A percentile compares a stretch with the other conserved stretches of the same genome.
Evolutionary conservation across 495 filamentous ascomycete species (phyloP).

Genomic region (Penicillium longicatenatum): DNA sequence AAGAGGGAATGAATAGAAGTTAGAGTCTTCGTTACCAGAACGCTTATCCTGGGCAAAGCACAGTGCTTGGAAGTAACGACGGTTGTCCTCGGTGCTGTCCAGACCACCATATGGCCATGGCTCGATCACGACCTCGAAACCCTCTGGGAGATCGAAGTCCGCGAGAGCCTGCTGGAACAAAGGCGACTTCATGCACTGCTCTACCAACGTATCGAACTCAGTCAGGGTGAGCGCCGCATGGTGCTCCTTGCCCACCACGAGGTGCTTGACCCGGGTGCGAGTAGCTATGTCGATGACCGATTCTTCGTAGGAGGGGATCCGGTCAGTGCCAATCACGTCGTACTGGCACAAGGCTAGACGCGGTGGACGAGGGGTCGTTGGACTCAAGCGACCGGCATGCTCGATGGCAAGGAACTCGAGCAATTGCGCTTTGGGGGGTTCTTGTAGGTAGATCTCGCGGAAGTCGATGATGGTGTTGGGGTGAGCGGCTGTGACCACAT

Average conservation of each 20-base stretch:
- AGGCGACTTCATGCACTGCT: conserved; percentile 59
- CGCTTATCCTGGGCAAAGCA: conserved; percentile 49
- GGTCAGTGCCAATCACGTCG: conserved; percentile 62
- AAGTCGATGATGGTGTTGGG: conserved; percentile 50
- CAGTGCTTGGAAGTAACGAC: conserved; percentile 55
- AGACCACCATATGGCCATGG: conserved; percentile 71
- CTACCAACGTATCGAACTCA: conserved; percentile 65
- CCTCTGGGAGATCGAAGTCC: conserved; percentile 63
- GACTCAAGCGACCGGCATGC: conserved; percentile 48
- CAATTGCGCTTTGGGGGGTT: conserved; percentile 51
- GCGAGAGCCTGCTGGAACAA: conserved; percentile 62
- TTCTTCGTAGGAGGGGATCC: conserved; percentile 60
- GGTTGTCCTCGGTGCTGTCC: conserved; percentile 55
- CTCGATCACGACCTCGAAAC: conserved; percentile 66
- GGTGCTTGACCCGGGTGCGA: conserved; percentile 49
- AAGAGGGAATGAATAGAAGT: conserved; percentile 82
- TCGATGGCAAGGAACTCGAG: conserved; percentile 51
- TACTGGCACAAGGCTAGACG: conserved; percentile 66
- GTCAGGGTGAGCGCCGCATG: conserved; percentile 62
- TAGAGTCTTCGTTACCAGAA: conserved; percentile 49
- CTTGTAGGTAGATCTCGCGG: conserved; percentile 54
- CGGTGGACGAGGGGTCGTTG: conserved; percentile 51
- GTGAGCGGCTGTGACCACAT: conserved; percentile 45
- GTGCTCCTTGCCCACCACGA: conserved; percentile 56
- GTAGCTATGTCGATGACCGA: conserved; percentile 61